phyloP scores from a whole-genome alignment of 2,329 filamentous ascomycete genomes.

The Trichoderma cornu-damae region DNA sequence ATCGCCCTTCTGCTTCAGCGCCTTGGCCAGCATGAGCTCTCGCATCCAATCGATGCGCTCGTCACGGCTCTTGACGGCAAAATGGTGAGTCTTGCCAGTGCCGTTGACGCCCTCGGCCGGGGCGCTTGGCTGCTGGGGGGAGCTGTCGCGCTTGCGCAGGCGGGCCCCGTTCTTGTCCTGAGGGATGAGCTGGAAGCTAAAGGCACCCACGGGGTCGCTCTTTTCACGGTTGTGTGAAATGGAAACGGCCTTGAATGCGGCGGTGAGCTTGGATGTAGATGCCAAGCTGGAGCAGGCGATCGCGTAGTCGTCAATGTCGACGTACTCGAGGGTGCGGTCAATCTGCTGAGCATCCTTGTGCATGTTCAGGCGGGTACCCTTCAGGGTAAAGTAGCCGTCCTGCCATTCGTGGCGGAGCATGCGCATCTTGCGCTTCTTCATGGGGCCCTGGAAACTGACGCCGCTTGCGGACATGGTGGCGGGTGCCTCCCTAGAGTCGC shows the following conservation, averaged over 20 bases:
- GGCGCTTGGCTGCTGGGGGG: slow-evolving; percentile 31
- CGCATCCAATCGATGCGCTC: slow-evolving; percentile 97
- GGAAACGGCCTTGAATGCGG: slow-evolving; percentile 77
- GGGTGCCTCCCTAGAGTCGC: slow-evolving; percentile 26
- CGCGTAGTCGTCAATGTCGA: slow-evolving; percentile 84
- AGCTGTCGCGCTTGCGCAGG: slow-evolving; percentile 51
- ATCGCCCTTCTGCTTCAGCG: slow-evolving; percentile 74
- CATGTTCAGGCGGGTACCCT: slow-evolving; percentile 68
- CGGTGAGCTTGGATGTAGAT: slow-evolving; percentile 73
- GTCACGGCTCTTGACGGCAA: slow-evolving; percentile 80
- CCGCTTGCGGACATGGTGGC: slow-evolving; percentile 41
- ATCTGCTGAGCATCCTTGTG: slow-evolving; percentile 56
- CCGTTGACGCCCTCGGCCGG: slow-evolving; percentile 49
- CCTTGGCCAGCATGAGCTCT: slow-evolving; percentile 86
- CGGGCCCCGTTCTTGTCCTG: slow-evolving; percentile 53
- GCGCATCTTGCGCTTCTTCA: slow-evolving; percentile 89
- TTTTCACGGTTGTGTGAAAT: slow-evolving; percentile 52
- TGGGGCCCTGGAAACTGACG: slow-evolving; percentile 72
- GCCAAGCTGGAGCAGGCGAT: slow-evolving; percentile 76
- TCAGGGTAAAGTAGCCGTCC: slow-evolving; percentile 83
- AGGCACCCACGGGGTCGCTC: slow-evolving; percentile 59
- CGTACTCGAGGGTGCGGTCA: slow-evolving; percentile 64
- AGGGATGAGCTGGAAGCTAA: slow-evolving; percentile 81
- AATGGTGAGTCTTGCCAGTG: slow-evolving; percentile 83
- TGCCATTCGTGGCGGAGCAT: slow-evolving; percentile 92